Evolutionary conservation across 75 land plant genomes (phyloP), one percentile per base, ranked within the genome.

Genomic region (Pinus tabuliformis): DNA sequence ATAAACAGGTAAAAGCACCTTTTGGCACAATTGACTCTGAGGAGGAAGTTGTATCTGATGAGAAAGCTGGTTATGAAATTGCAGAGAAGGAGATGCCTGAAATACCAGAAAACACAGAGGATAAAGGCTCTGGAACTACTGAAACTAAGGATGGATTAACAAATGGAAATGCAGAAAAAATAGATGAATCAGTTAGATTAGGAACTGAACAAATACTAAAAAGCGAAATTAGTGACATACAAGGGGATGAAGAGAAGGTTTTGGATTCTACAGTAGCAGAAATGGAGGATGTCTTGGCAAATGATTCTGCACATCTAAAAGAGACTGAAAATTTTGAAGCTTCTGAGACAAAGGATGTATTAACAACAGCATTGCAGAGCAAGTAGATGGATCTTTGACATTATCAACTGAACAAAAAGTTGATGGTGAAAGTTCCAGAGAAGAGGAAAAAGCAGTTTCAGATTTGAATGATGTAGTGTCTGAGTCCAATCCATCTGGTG

Each of bases 1-100:
- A 80, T 56, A 79, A 76, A 66, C 77, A 77, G 28, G 72, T 28
- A 56, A 57, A 42, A 14, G 85, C 70, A 82, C 56, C 63, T 22
- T 61, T 17, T n/a, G 49, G 42, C 3, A 61, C 18, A 63, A 36
- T 60, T n/a, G 57, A 17, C 26, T 61, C 66, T 20, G 26, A 39
- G 74, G 56, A 79, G 56, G 56, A 78, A 18, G 76, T 28, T 73
- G 56, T 36, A 57, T 58, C 72, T 8, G 21, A 36, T 56, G 56
- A 59, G 56, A 77, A 62, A 1, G 75, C 6, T 18, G 62, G 28
- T 74, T 62, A 42, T 58, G 74, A 26, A 28, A 62, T 15, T 56
- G 56, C 59, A 59, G 39, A 22, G 16, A 65, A 77, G 73, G 79
- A 78, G 37, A 28, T 16, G 6, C 39, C 21, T n/a, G 52, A 26